Percentiles rank a stretch among this genome's conserved stretches.
Conservation (phyloP, 495 filamentous ascomycete species). For the Endocarpon pusillum region DNA sequence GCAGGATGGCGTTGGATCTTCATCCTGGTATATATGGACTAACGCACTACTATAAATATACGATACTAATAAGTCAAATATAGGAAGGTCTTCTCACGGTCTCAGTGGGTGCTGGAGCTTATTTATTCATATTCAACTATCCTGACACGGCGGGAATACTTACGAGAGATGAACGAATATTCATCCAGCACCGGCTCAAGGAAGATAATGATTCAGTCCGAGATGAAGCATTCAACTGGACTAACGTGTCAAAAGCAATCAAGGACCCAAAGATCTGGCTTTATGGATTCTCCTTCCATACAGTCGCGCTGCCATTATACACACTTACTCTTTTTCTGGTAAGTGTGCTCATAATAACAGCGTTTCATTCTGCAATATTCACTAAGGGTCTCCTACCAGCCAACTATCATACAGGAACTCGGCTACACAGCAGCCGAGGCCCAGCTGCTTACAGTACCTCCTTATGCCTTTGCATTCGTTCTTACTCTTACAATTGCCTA, state of each 20-base stretch:
- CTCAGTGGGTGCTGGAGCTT: slow-evolving; percentile 39
- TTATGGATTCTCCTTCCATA: slow-evolving; percentile 56
- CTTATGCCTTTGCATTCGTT: slow-evolving; percentile 47
- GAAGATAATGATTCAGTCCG: slow-evolving; percentile 43
- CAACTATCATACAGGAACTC: slow-evolving; percentile 52
- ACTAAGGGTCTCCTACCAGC: slow-evolving; percentile 18
- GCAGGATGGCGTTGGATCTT: slow-evolving; percentile 77
- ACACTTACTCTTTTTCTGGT: slow-evolving; percentile 62
- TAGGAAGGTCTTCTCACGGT: slow-evolving; percentile 57
- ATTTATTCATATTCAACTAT: slow-evolving; percentile 59
- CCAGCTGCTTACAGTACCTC: slow-evolving; percentile 55
- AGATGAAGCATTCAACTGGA: slow-evolving; percentile 49
- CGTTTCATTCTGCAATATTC: not conserved
- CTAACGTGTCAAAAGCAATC: slow-evolving; percentile 42
- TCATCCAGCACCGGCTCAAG: slow-evolving; percentile 40
- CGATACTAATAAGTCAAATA: slow-evolving; percentile 5
- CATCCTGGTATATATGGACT: slow-evolving; percentile 37
- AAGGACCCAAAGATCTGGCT: slow-evolving; percentile 60
- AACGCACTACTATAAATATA: not conserved
- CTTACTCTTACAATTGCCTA: slow-evolving; percentile 39
- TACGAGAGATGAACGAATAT: slow-evolving; percentile 40
- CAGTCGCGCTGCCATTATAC: slow-evolving; percentile 60
- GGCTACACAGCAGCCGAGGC: slow-evolving; percentile 52
- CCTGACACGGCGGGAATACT: slow-evolving; percentile 54
- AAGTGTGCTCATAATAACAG: slow-evolving; percentile 9